Base-by-base conservation (phyloP, 768 basidiomycete genomes). In the Coprinopsis strossmayeri region DNA sequence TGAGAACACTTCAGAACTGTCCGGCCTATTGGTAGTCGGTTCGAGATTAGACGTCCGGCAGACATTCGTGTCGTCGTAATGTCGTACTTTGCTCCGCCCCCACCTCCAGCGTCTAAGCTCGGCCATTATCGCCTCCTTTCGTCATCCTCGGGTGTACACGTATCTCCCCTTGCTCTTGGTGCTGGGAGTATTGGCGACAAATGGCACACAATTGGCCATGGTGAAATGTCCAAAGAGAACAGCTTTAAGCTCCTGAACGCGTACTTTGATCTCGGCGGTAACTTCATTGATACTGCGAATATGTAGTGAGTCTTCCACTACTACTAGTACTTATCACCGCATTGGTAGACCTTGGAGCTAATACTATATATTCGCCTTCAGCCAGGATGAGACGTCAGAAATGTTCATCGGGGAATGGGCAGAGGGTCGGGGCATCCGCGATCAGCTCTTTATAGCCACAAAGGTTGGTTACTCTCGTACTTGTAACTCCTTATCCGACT, bases 131-230 rank as follows among this genome's bases (percentile, higher is more conserved):
- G 74, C 24, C 54, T 58, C 13, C 59, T 77, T 11, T 64, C 70
- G 0, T 66, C 70, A 11, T 27, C 53, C 15, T 71, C 76, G 1
- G 72, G 72, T 12, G 60, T 77, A 30, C 70, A 67, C 40, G 77
- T 76, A 12, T 78, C 77, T 2, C 74, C 76, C 0, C 57, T 78
- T 18, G 62, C 63, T 24, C 68, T 78, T 24, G 76, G 77, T 1
- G 76, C 65, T 2, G 71, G 73, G 74, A 73, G 63, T 61, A 69
- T 77, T 37, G 74, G 75, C 2, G 67, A 73, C 48, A 45, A 23
- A 44, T 75, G 73, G 74, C 56, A 55, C 0, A 28, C 46, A 2
- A 34, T 52, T 11, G 50, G 50, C 27, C 53, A 68, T 50, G 69
- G 71, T 2, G 45, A 46, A 3, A 70, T 72, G 65, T 49, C 57